phyloP scores from a whole-genome alignment of 2,329 filamentous ascomycete species.

The Cordyceps militaris region DNA sequence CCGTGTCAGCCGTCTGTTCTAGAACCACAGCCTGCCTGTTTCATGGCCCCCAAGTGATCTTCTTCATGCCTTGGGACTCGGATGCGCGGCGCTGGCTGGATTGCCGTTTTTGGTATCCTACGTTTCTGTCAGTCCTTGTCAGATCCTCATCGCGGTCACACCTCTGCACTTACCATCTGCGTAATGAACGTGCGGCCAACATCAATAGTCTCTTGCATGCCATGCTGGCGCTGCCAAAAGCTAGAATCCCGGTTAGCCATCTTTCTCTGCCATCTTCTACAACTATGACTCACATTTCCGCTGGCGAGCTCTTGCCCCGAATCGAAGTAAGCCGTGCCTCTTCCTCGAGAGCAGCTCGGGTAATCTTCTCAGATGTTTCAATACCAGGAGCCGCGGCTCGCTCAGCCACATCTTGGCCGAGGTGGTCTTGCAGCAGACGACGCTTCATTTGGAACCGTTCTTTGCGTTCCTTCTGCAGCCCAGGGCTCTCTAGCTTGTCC shows the following conservation, averaged over 20 bases:
- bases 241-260: slow-evolving; percentile 27
- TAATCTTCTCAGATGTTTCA: slow-evolving; percentile 55
- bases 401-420: slow-evolving; percentile 50
- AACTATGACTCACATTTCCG: slow-evolving; percentile 37
- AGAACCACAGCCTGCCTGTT: background rate
- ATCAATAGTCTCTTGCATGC: slow-evolving; percentile 50
- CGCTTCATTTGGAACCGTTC: slow-evolving; percentile 78
- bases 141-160: background rate
- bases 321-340: slow-evolving; percentile 47
- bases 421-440: slow-evolving; percentile 66
- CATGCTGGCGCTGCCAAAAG: slow-evolving; percentile 56
- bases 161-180: slow-evolving; percentile 28
- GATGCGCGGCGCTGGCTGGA: background rate
- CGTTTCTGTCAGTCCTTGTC: background rate
- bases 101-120: slow-evolving; percentile 2
- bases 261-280: background rate
- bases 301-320: slow-evolving; percentile 41
- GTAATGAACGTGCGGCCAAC: slow-evolving; percentile 49
- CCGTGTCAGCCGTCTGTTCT: too few relatives aligned
- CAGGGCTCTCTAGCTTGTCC: slow-evolving; percentile 75
- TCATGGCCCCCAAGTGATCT: background rate
- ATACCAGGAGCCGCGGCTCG: slow-evolving; percentile 40
- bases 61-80: background rate
- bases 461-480: slow-evolving; percentile 74
- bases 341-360: slow-evolving; percentile 56